Conservation (phyloP, 2,329 filamentous ascomycete species). For the Aspergillus carbonarius region DNA sequence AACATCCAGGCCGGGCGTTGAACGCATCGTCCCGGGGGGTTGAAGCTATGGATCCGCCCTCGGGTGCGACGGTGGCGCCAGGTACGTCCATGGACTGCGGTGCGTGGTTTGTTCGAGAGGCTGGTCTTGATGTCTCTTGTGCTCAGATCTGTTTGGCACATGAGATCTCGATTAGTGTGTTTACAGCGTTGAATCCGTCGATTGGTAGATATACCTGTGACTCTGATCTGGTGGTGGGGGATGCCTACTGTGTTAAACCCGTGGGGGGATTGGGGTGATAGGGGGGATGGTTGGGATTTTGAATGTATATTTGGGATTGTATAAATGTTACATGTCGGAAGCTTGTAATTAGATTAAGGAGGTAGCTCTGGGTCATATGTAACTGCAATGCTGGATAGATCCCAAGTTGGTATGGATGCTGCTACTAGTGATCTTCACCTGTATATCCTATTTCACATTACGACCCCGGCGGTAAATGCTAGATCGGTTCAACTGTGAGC, state of each 20-base stretch:
- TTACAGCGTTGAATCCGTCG: constrained; percentile 4
- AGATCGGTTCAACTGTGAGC: too few species aligned
- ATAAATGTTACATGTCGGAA: too few species aligned
- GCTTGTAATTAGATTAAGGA: too few species aligned
- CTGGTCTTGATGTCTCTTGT: neutral
- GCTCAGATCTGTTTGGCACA: neutral
- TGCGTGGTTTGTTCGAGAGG: neutral
- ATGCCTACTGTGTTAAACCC: constrained; percentile 1
- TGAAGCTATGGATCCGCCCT: neutral
- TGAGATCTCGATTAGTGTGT: neutral
- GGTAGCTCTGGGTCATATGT: too few species aligned
- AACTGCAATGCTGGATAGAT: too few species aligned
- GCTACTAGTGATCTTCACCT: too few species aligned
- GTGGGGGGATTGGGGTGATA: too few species aligned
- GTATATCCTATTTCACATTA: too few species aligned
- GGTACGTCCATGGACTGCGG: neutral
- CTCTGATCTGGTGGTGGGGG: neutral
- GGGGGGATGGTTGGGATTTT: too few species aligned
- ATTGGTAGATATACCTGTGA: constrained; percentile 3
- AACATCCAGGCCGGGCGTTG: neutral
- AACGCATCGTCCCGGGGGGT: neutral
- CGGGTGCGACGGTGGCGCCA: neutral
- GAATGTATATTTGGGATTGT: too few species aligned
- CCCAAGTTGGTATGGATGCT: too few species aligned
- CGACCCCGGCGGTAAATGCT: too few species aligned